These are phyloP conservation scores for Saccharomycopsis hybrid DNA, from an alignment of 1,139 yeast species.

Conservation along the genomic window DNA sequence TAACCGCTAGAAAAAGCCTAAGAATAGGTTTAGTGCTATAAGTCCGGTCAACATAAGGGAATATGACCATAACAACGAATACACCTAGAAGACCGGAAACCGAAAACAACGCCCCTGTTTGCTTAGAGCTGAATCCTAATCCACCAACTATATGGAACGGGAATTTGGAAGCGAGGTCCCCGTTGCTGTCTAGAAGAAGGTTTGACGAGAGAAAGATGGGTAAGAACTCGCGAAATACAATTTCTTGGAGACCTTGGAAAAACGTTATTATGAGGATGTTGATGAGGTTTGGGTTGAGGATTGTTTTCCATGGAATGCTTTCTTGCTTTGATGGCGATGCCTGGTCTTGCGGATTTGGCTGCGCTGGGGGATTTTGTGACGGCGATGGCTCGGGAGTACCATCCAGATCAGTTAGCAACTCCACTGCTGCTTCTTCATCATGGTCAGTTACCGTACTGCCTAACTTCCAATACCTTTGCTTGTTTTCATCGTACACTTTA, in stretches of 20 bases:
- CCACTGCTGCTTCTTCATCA: constrained; percentile 5
- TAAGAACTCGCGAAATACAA: constrained; percentile 51
- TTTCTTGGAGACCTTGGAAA: constrained; percentile 38
- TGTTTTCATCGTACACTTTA: constrained; percentile 29
- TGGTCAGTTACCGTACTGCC: background rate
- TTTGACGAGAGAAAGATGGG: constrained; percentile 53
- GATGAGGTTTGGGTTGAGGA: constrained; percentile 8
- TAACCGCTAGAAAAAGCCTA: constrained; percentile 40
- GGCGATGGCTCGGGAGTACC: too few relatives aligned
- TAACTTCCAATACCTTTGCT: constrained; percentile 33
- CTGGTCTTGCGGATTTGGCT: constrained; percentile 19
- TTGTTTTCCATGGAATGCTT: constrained; percentile 10
- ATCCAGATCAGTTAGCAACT: too few relatives aligned
- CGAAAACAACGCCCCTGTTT: constrained; percentile 50
- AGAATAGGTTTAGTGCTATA: constrained; percentile 42
- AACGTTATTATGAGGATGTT: constrained; percentile 33
- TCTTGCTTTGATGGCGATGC: too few relatives aligned
- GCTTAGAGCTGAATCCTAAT: constrained; percentile 39
- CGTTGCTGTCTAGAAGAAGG: constrained; percentile 27
- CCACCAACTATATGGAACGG: constrained; percentile 47
- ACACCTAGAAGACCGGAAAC: constrained; percentile 53
- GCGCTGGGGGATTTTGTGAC: too few relatives aligned
- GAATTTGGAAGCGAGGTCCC: constrained; percentile 33
- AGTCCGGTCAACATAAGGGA: constrained; percentile 48
- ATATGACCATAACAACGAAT: constrained; percentile 41